phyloP scores from a whole-genome alignment of 805 yeast species.

The Hanseniaspora vineae region DNA sequence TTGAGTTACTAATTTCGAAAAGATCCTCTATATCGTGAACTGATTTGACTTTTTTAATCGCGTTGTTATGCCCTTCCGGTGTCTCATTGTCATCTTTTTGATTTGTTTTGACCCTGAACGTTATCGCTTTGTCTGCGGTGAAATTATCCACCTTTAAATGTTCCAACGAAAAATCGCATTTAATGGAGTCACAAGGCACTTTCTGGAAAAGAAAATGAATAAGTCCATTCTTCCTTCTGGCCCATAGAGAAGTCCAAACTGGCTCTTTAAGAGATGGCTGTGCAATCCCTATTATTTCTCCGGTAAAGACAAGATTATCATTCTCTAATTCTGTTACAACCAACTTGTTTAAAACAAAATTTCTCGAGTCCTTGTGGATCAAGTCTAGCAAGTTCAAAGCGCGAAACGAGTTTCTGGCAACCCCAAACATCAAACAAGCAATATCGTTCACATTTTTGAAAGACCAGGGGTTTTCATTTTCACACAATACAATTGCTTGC shows the following conservation, averaged over 20 bases:
- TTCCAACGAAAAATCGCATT: conserved; percentile 30
- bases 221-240: conserved; percentile 56
- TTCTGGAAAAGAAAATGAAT: conserved; percentile 81
- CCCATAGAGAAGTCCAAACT: conserved; percentile 89
- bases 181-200: conserved; percentile 60
- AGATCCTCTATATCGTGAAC: conserved; percentile 4
- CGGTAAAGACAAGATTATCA: conserved; percentile 53
- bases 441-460: conserved; percentile 79
- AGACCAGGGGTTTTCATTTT: conserved; percentile 60
- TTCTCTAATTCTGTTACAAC: conserved; percentile 21
- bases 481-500: conserved; percentile 78
- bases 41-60: background rate
- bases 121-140: too few species aligned
- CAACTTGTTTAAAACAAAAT: conserved; percentile 50
- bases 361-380: conserved; percentile 63
- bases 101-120: too few species aligned
- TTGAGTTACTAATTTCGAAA: conserved; percentile 15
- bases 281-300: conserved; percentile 71
- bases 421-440: conserved; percentile 79
- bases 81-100: too few species aligned
- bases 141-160: conserved; percentile 7
- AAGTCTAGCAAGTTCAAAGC: conserved; percentile 60
- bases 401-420: conserved; percentile 48
- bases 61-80: background rate
- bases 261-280: conserved; percentile 34